Evolutionary conservation across 23 red algal species (phyloP).

Genomic region (Rhodosorus marinus): DNA sequence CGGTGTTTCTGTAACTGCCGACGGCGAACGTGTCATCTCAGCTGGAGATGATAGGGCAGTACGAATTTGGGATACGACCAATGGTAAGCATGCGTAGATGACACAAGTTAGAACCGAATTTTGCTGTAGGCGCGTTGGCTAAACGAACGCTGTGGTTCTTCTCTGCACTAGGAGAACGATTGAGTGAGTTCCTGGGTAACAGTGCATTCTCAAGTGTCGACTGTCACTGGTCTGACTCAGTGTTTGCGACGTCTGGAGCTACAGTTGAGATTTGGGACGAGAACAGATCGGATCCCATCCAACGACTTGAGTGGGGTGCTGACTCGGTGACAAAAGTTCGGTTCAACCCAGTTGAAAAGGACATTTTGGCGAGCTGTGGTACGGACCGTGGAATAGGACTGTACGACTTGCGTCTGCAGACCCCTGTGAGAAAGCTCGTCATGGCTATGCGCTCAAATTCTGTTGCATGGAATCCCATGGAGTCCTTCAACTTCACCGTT

Average conservation of each 20-base stretch:
- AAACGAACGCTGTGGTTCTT: no score
- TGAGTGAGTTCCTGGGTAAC: no score
- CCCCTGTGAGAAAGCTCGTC: constrained; percentile 33
- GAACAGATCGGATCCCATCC: constrained; percentile 31
- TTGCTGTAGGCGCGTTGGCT: no score
- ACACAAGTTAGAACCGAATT: no score
- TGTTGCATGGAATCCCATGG: constrained; percentile 90
- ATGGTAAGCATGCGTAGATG: no score
- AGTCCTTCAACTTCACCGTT: constrained; percentile 52
- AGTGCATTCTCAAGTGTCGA: no score
- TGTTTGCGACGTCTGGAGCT: constrained; percentile 56
- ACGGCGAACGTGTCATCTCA: not conserved
- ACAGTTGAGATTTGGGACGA: constrained; percentile 72
- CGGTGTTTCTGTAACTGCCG: constrained; percentile 24
- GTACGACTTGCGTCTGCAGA: constrained; percentile 52
- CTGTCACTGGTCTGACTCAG: constrained; percentile 8
- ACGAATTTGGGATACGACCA: constrained; percentile 4
- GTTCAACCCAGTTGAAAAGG: constrained; percentile 47
- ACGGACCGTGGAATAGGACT: constrained; percentile 48
- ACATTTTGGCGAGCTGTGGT: constrained; percentile 31
- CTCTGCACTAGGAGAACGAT: no score
- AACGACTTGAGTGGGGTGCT: constrained; percentile 17
- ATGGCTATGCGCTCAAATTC: constrained; percentile 59
- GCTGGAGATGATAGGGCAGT: constrained; percentile 3
- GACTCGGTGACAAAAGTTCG: constrained; percentile 44